These are phyloP conservation scores for Trichoderma hamatum DNA, from an alignment of 2,329 filamentous ascomycete genomes.

Conservation along the genomic window DNA sequence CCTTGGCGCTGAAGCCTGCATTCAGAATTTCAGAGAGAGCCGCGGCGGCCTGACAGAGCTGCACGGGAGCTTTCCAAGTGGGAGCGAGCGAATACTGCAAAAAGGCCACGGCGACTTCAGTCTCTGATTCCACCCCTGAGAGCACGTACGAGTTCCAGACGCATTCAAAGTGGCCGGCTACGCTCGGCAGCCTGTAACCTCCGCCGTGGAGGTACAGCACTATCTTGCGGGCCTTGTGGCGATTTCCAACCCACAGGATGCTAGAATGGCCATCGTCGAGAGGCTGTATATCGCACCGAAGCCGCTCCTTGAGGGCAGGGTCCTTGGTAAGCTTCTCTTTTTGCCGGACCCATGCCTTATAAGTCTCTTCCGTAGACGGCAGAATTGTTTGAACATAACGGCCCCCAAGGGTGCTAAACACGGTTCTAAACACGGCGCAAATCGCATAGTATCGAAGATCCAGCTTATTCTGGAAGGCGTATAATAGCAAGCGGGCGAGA, in stretches of 20 bases:
- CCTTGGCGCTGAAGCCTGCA: conserved; percentile 35
- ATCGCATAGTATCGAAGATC: conserved; percentile 26
- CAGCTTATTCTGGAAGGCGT: conserved; percentile 30
- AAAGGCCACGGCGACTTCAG: conserved; percentile 38
- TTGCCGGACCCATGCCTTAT: conserved; percentile 32
- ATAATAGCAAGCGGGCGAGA: conserved; percentile 25
- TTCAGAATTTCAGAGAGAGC: conserved; percentile 39
- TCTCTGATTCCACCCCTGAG: conserved; percentile 29
- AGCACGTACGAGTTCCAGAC: conserved; percentile 36
- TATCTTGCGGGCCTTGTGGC: conserved; percentile 34
- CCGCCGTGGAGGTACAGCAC: conserved; percentile 39
- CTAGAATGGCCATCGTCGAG: conserved; percentile 29
- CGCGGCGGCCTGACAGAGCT: conserved; percentile 39
- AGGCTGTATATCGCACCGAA: conserved; percentile 30
- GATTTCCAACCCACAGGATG: conserved; percentile 38
- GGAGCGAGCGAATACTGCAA: conserved; percentile 43
- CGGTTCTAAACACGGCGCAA: conserved; percentile 29
- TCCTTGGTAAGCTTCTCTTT: conserved; percentile 29
- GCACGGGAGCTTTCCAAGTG: conserved; percentile 37
- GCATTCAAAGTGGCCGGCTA: conserved; percentile 35
- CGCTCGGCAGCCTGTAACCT: conserved; percentile 33
- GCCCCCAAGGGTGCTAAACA: conserved; percentile 31
- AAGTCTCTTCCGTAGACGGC: conserved; percentile 30
- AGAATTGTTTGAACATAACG: conserved; percentile 33
- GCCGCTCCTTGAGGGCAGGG: conserved; percentile 25